Percentiles rank a stretch among this genome's conserved stretches.
phyloP scores from a whole-genome alignment of 495 filamentous ascomycete genomes.

The Bacidia gigantensis region DNA sequence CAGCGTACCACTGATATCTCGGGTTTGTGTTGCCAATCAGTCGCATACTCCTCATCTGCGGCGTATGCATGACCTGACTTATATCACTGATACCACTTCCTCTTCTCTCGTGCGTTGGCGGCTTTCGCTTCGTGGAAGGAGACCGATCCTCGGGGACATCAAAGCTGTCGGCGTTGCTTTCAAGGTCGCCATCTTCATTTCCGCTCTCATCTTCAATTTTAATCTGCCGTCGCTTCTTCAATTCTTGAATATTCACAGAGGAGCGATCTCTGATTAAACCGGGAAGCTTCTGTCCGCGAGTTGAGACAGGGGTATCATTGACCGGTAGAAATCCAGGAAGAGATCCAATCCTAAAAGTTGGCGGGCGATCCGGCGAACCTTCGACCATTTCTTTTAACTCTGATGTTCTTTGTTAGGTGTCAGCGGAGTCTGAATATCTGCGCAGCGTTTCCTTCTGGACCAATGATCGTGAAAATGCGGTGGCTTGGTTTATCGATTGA shows the following conservation, averaged over 20 bases:
- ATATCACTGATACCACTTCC: constrained; percentile 24
- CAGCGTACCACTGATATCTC: constrained; percentile 46
- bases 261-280: constrained; percentile 19
- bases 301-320: constrained; percentile 18
- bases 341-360: constrained; percentile 12
- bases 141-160: constrained; percentile 10
- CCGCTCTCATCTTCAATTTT: constrained; percentile 7
- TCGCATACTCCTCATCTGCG: constrained; percentile 62
- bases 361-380: constrained; percentile 1
- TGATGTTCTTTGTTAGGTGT: too few species aligned
- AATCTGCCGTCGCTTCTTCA: constrained; percentile 11
- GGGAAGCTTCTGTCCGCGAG: constrained; percentile 22
- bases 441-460: too few species aligned
- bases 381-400: constrained; percentile 12
- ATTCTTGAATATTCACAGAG: constrained; percentile 15
- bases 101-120: constrained; percentile 16
- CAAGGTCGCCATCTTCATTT: constrained; percentile 13
- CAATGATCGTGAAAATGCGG: too few species aligned
- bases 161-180: constrained; percentile 9
- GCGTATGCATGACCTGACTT: constrained; percentile 42
- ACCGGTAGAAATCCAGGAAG: constrained; percentile 20
- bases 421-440: too few species aligned
- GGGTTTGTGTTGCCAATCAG: constrained; percentile 67
- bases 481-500: too few species aligned
- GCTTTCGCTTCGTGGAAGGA: neutral